phyloP scores from a whole-genome alignment of 352 stramenopile species.

The Pythium myriotylum region DNA sequence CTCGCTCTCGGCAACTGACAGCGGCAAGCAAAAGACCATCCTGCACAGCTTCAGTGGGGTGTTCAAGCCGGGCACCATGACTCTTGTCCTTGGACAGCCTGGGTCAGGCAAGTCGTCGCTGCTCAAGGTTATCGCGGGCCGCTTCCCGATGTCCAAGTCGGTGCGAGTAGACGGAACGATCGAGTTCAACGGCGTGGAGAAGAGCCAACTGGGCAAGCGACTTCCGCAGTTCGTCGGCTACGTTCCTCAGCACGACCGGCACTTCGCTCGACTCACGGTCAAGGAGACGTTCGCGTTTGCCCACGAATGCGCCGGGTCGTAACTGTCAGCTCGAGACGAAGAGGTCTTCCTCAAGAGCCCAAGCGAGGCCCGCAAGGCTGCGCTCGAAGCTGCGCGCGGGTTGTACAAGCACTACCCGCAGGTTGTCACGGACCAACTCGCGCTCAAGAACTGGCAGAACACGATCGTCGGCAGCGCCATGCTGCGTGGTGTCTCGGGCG shows the following conservation, averaged over 20 bases:
- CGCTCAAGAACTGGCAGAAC: conserved; percentile 40
- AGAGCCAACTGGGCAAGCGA: conserved; percentile 29
- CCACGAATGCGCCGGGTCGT: conserved; percentile 46
- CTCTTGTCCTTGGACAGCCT: conserved; percentile 65
- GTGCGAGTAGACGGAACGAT: conserved; percentile 40
- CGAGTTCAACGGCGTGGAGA: conserved; percentile 43
- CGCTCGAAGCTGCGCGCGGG: conserved; percentile 14
- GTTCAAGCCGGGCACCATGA: conserved; percentile 43
- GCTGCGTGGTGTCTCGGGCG: conserved; percentile 57
- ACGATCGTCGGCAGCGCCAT: conserved; percentile 67
- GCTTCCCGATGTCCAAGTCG: conserved; percentile 50
- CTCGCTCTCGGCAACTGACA: no score
- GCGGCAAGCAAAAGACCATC: no score
- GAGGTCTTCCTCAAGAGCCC: conserved; percentile 33
- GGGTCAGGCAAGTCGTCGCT: conserved; percentile 93
- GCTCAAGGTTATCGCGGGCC: conserved; percentile 93
- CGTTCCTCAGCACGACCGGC: conserved; percentile 45
- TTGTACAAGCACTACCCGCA: conserved; percentile 33
- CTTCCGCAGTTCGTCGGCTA: conserved; percentile 53
- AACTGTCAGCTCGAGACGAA: conserved; percentile 32
- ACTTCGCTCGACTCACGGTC: conserved; percentile 30
- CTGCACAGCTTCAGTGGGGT: no score
- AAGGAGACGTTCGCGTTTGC: conserved; percentile 54
- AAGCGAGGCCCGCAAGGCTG: conserved; percentile 26
- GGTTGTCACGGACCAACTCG: conserved; percentile 39